A percentile compares a stretch with the other conserved stretches of the same genome.
Evolutionary conservation across 208 protist genomes (phyloP).

Genomic region (Trypanosoma rangeli): DNA sequence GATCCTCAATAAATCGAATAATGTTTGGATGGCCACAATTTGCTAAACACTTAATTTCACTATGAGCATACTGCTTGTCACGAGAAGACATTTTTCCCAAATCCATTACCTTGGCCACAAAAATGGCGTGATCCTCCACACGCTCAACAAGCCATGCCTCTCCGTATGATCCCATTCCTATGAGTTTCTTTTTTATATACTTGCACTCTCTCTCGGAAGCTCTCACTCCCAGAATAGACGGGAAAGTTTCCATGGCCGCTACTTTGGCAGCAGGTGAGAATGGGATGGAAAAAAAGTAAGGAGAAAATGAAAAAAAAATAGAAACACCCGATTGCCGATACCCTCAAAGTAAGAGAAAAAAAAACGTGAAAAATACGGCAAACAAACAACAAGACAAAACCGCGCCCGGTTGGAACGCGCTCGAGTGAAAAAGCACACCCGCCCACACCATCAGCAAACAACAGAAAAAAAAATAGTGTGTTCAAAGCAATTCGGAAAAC

Average conservation of each 20-base stretch:
- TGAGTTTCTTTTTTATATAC: conserved; percentile 79
- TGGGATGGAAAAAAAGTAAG: background rate
- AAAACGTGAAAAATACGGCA: too few relatives aligned
- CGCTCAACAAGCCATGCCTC: conserved; percentile 83
- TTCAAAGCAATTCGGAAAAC: too few relatives aligned
- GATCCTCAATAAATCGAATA: conserved; percentile 84
- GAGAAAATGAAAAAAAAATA: conserved; percentile 1
- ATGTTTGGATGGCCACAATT: conserved; percentile 86
- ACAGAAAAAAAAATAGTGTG: too few relatives aligned
- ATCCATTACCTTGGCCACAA: conserved; percentile 85
- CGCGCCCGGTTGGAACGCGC: too few relatives aligned
- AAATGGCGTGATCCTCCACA: conserved; percentile 53
- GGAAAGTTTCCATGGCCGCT: conserved; percentile 26
- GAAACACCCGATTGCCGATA: too few relatives aligned
- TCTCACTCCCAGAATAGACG: conserved; percentile 44
- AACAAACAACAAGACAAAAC: too few relatives aligned
- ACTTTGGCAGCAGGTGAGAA: background rate
- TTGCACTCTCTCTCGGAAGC: conserved; percentile 46
- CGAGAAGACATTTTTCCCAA: conserved; percentile 83
- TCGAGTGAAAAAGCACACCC: too few relatives aligned
- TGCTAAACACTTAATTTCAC: conserved; percentile 86
- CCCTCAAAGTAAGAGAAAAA: too few relatives aligned
- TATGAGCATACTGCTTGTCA: conserved; percentile 80
- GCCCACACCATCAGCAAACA: too few relatives aligned
- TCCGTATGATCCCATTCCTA: conserved; percentile 85